Evolutionary conservation across 2,329 filamentous ascomycete genomes (phyloP).

Genomic region (Penicillium crustosum): DNA sequence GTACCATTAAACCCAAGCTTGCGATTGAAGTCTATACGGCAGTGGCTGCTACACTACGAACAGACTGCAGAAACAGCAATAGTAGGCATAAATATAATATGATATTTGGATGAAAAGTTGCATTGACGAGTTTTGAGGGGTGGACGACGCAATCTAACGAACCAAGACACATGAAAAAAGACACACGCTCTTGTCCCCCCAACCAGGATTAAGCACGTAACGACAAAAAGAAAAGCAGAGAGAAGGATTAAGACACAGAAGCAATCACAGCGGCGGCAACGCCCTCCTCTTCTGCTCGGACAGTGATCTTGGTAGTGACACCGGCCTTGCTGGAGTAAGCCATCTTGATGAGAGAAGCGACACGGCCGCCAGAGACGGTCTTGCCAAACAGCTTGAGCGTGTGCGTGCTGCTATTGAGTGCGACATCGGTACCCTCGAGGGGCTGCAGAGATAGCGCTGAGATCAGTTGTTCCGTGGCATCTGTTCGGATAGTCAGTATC

Average conservation of each 20-base stretch:
- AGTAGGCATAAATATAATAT: slow-evolving; percentile 5
- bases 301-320: slow-evolving; percentile 92
- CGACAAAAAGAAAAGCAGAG: slow-evolving; percentile 24
- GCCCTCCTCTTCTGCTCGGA: slow-evolving; percentile 88
- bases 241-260: slow-evolving; percentile 68
- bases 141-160: slow-evolving; percentile 15
- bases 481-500: slow-evolving; percentile 47
- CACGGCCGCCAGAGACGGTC: slow-evolving; percentile 84
- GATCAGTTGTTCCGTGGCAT: slow-evolving; percentile 88
- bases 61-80: neutral
- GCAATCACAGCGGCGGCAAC: slow-evolving; percentile 81
- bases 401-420: slow-evolving; percentile 84
- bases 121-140: slow-evolving; percentile 16
- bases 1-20: neutral
- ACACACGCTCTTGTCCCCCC: slow-evolving; percentile 15
- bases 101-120: slow-evolving; percentile 14
- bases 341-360: slow-evolving; percentile 87
- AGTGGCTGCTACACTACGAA: neutral
- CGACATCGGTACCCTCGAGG: slow-evolving; percentile 89
- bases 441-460: slow-evolving; percentile 87
- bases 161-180: slow-evolving; percentile 13
- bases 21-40: too few relatives aligned
- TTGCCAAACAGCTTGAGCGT: slow-evolving; percentile 95
- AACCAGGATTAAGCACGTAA: slow-evolving; percentile 19
- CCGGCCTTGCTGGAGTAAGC: slow-evolving; percentile 89